Evolutionary conservation across 306 rosid genomes (phyloP), one percentile per base, ranked within the genome.

Genomic region (Corylus americana): DNA sequence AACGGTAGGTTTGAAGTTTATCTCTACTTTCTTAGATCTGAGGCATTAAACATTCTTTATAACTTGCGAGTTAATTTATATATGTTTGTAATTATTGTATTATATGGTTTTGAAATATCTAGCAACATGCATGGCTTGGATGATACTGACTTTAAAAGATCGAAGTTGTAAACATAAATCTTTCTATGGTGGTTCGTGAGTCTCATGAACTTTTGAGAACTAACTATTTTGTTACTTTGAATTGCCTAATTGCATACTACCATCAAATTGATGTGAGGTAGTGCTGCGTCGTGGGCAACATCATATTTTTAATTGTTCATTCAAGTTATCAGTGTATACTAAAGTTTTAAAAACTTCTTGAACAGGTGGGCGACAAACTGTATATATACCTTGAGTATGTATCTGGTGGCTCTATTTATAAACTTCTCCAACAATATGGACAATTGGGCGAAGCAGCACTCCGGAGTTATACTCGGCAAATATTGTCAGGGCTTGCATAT

Each of bases 361-460:
- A 66, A 85, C 91, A 95, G 98, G 92, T 95, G 66, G 92, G 79
- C 58, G 99, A 95, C 89, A 91, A 85, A 83, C 88, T 93, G 75
- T 95, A 93, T 83, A 95, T 95, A 81, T 93, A 91, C 87, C 86
- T 95, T 84, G 99, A 95, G 83, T 95, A 91, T 86, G 99, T 95
- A 63, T 93, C 99, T 79, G 99, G 97, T 58, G 99, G 99, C 77
- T 95, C 99, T 73, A 93, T 95, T 78, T 87, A 90, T 89, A 95
- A 95, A 86, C 92, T 95, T 80, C 97, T 95, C 82, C 98, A 89
- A 86, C 98, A 95, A 13, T 95, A 93, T 83, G 99, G 97, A 53
- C 77, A 89, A 81, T 86, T 95, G 78, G 97, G 99, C 31, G 98
- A 93, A 80, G 81, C 76, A 76, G 99, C 93, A 72, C 90, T 95